Percentiles rank a stretch among this genome's conserved stretches.
Conservation (phyloP, 2,329 filamentous ascomycete species). For the Fusarium xyrophilum region DNA sequence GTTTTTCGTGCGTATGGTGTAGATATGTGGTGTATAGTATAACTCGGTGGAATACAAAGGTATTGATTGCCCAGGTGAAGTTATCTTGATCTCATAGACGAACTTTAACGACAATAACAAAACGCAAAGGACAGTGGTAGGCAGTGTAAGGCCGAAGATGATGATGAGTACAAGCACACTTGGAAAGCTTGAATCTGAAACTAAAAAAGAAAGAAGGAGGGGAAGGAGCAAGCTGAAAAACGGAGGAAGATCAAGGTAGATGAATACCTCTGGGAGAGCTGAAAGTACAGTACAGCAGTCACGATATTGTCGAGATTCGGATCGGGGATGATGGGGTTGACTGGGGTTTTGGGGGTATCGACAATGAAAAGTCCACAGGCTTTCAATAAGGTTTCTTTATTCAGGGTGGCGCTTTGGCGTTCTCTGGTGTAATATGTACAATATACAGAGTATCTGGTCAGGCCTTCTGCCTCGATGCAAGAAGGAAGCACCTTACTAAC, state of each 20-base stretch:
- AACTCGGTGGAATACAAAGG: not conserved
- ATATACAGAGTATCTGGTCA: slow-evolving; percentile 40
- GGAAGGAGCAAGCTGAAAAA: slow-evolving; percentile 13
- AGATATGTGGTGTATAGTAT: slow-evolving; percentile 1
- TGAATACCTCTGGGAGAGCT: slow-evolving; percentile 24
- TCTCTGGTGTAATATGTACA: slow-evolving; percentile 40
- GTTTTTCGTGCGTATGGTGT: slow-evolving; percentile 16
- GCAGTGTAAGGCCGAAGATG: not conserved
- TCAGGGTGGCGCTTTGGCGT: slow-evolving; percentile 38
- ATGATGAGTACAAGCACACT: not conserved
- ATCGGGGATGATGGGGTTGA: slow-evolving; percentile 35
- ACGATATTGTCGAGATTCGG: slow-evolving; percentile 36
- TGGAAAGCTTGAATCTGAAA: slow-evolving; percentile 2
- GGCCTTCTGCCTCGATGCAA: slow-evolving; percentile 26
- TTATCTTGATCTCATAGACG: slow-evolving; percentile 11
- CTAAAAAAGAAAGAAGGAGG: slow-evolving; percentile 13
- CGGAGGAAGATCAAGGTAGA: slow-evolving; percentile 29
- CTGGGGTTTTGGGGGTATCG: slow-evolving; percentile 33
- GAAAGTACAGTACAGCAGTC: slow-evolving; percentile 17
- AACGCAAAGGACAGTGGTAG: slow-evolving; percentile 1
- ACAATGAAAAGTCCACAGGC: slow-evolving; percentile 35
- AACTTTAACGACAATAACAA: slow-evolving; percentile 19
- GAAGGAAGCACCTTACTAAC: slow-evolving; percentile 13
- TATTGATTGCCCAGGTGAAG: not conserved
- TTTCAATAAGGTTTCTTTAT: slow-evolving; percentile 41